Conservation (phyloP, 225 moss, liverwort and hornwort genomes). For the Marchantia paleacea region DNA sequence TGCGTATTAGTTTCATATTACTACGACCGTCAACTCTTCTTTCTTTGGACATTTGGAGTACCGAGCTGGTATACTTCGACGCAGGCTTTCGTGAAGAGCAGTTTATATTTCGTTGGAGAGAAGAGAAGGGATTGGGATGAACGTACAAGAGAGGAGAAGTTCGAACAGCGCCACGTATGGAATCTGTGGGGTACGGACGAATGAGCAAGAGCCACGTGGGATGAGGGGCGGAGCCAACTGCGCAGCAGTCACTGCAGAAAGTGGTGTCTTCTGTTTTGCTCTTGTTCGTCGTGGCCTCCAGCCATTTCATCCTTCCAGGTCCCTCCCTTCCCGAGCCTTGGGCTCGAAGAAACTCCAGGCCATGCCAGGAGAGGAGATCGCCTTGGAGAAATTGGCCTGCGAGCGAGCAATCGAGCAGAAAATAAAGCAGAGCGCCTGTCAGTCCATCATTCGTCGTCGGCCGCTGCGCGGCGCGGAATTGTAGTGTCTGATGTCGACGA, state of each 20-base stretch:
- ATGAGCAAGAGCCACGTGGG: neutral
- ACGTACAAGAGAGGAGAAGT: neutral
- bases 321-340: slow-evolving; percentile 8
- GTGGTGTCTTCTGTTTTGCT: neutral
- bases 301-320: neutral
- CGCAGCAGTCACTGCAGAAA: no score
- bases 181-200: neutral
- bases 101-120: neutral
- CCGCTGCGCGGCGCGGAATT: no score
- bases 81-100: no score
- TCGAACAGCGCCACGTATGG: neutral
- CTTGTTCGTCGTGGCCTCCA: neutral
- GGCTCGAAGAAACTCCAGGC: slow-evolving; percentile 4
- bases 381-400: neutral
- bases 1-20: no score
- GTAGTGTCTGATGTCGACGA: neutral
- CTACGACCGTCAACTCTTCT: no score
- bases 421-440: no score
- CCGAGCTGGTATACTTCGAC: no score
- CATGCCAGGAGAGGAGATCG: neutral
- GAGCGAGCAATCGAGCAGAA: no score
- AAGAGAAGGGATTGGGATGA: neutral
- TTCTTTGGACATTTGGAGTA: no score
- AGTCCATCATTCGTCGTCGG: no score
- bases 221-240: neutral